Conservation (phyloP, 2,329 filamentous ascomycete species). For the Talaromyces marneffei region DNA sequence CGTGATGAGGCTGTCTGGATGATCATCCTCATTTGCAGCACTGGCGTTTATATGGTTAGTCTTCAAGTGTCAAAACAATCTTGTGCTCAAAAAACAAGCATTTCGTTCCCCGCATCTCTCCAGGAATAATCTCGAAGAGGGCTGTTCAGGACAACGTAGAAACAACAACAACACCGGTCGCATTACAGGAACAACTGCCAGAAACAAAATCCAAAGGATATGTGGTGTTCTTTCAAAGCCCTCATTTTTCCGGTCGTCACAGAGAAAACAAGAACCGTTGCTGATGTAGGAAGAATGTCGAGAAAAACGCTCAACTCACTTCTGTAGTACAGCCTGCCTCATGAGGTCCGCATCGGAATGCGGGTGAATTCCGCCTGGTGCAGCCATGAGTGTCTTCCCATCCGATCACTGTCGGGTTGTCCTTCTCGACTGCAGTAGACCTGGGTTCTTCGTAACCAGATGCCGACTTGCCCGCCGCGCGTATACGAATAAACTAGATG, state of each 20-base stretch:
- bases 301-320: slow-evolving; percentile 42
- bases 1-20: slow-evolving; percentile 47
- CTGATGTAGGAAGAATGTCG: background rate
- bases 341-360: slow-evolving; percentile 52
- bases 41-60: slow-evolving; percentile 17
- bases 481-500: slow-evolving; percentile 1
- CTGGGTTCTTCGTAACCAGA: background rate
- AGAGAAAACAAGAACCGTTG: background rate
- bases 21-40: slow-evolving; percentile 37
- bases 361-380: slow-evolving; percentile 44
- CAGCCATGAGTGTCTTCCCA: slow-evolving; percentile 39
- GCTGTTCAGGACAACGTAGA: background rate
- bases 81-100: background rate
- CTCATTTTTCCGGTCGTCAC: background rate
- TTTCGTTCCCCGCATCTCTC: background rate
- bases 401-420: slow-evolving; percentile 22
- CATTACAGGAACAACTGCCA: background rate
- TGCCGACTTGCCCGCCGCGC: background rate
- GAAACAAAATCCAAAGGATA: background rate
- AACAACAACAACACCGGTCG: background rate
- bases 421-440: background rate
- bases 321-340: slow-evolving; percentile 53
- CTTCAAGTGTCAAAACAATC: background rate
- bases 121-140: background rate
- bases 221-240: background rate